Percentiles rank a stretch among this genome's conserved stretches.
Evolutionary conservation across 1,139 yeast species (phyloP).

Genomic region (Blastobotrys ciferrii): DNA sequence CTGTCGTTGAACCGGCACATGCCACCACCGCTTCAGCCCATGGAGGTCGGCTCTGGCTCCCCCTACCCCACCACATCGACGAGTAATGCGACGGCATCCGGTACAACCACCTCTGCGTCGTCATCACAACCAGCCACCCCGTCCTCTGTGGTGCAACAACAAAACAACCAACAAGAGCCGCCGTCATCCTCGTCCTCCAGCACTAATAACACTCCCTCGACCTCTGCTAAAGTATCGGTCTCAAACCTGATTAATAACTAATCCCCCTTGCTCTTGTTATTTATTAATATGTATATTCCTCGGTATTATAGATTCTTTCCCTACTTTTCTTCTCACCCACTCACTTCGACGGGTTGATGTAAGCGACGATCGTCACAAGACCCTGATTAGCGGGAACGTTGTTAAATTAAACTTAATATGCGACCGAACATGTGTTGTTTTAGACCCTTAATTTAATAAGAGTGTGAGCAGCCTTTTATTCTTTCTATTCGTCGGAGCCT

Average conservation of each 20-base stretch:
- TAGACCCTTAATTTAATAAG: no score
- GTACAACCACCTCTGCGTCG: background rate
- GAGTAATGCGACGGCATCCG: background rate
- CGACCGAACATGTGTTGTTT: no score
- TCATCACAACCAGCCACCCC: conserved; percentile 2
- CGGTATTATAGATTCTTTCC: background rate
- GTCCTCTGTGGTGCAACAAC: conserved; percentile 3
- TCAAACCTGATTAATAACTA: conserved; percentile 8
- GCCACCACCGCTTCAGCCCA: conserved; percentile 38
- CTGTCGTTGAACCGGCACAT: conserved; percentile 36
- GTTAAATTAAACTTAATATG: no score
- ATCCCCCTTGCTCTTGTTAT: background rate
- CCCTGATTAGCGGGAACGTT: no score
- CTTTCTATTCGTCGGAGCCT: no score
- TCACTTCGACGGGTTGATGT: no score
- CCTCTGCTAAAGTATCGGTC: conserved; percentile 4
- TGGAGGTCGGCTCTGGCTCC: conserved; percentile 35
- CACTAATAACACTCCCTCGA: background rate
- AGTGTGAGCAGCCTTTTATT: no score
- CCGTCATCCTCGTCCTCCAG: background rate
- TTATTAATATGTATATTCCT: background rate
- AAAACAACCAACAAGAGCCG: conserved; percentile 5
- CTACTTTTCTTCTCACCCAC: background rate
- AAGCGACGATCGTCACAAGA: no score
- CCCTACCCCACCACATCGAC: conserved; percentile 12